These are phyloP conservation scores for Fusarium setosum DNA, from an alignment of 2,329 filamentous ascomycete genomes.

Conservation along the genomic window DNA sequence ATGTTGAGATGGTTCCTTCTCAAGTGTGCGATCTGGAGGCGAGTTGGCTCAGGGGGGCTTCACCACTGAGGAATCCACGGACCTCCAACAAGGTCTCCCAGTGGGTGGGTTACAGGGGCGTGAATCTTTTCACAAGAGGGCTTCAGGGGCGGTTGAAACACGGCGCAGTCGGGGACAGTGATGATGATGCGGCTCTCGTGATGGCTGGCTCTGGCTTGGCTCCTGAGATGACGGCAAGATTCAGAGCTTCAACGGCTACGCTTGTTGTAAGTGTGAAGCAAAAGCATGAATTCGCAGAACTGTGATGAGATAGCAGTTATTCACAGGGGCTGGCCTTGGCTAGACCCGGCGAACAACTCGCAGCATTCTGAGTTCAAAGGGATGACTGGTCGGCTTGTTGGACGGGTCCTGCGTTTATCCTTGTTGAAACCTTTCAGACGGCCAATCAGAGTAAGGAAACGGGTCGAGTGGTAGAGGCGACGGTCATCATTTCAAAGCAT, in stretches of 20 bases:
- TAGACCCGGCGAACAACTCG: background rate
- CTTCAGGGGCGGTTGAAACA: background rate
- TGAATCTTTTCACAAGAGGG: too few relatives aligned
- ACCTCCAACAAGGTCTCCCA: too few relatives aligned
- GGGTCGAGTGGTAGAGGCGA: too few relatives aligned
- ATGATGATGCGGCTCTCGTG: background rate
- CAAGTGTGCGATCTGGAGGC: background rate
- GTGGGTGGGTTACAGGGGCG: too few relatives aligned
- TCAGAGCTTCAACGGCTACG: background rate
- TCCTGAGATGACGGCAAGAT: too few relatives aligned
- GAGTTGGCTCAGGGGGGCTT: background rate
- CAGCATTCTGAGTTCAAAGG: background rate
- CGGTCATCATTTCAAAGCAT: too few relatives aligned
- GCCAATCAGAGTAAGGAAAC: too few relatives aligned
- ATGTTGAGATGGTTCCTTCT: background rate
- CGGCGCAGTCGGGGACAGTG: background rate
- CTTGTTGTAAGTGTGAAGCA: too few relatives aligned
- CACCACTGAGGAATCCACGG: too few relatives aligned
- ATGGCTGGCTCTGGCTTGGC: background rate
- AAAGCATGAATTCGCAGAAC: background rate
- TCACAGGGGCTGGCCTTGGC: background rate
- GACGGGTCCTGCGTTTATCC: too few relatives aligned
- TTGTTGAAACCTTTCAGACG: too few relatives aligned
- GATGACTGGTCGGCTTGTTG: too few relatives aligned
- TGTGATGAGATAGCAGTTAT: background rate